Base-by-base conservation (phyloP, 306 rosid genomes). In the Vigna nakashimae region DNA sequence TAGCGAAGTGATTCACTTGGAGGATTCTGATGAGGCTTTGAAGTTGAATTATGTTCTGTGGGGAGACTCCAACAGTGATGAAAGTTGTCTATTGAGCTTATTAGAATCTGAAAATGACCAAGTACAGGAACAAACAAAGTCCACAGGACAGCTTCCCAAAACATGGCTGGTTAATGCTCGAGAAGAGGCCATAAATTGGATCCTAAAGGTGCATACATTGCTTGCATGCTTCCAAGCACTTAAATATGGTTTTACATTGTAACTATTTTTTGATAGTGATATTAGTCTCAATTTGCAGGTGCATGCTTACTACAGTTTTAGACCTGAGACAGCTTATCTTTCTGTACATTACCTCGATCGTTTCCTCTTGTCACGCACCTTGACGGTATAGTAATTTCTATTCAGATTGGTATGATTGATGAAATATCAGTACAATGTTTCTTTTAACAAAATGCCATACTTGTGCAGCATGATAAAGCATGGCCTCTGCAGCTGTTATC, bases 401-500 rank as follows among this genome's bases (percentile, higher is more conserved):
- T 36, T 67, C n/a, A 72, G n/a, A 55, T 46, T 24, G 56, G 30
- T 71, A 22, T 26, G 15, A 50, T 8, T 53, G 42, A 13, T 45
- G 62, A 52, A 42, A 40, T 42, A 42, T 42, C 9, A 3, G 7
- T 4, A 65, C 3, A 11, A 65, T 48, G 36, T 7, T 48, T 57
- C 10, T 22, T 18, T 12, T 18, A 56, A 45, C 24, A 32, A 26
- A 43, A 24, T 36, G 46, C 24, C 43, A 22, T 77, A 8, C n/a
- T 34, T 71, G 42, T 86, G 87, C 70, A 86, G 89, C 46, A 78
- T 75, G 86, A 79, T 16, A 71, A 71, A 79, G 69, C 72, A 10
- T 87, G 90, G 90, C 59, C 86, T 40, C 7, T 70, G 77, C 84
- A 84, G 78, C 66, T 87, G n/a, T 57, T 84, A 11, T 80, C 90